Evolutionary conservation across 148 eudicot genomes (phyloP), one percentile per base, ranked within the genome.

Genomic region (Pouteria glomerata): DNA sequence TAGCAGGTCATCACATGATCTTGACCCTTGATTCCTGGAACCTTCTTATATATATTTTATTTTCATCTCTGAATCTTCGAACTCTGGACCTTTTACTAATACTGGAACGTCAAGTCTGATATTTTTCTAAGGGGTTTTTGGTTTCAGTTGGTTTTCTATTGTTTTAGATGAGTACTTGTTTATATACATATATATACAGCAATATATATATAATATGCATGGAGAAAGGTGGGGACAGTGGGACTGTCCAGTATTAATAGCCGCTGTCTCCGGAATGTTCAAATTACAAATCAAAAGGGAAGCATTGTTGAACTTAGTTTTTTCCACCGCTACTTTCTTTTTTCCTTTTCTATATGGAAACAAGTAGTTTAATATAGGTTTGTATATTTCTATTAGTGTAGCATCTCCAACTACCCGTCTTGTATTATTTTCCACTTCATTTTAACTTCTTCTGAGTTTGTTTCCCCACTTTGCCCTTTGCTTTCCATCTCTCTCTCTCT

Each of bases 11-110:
- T 60, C 78, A 84, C 87, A 84, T 82, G 88, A 79, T 72, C 75
- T 68, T 74, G 88, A 82, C 81, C 83, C 88, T 85, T 79, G 83
- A 82, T 73, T 82, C 81, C 50, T 76, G 85, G 83, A 85, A 85
- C 79, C 85, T 85, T 85, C 88, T 85, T 85, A 79, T 72, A 55
- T 74, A 70, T 77, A 73, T 76, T 56, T 77, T 77, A 74, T 75
- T 61, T 39, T 77, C 53, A 37, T 16, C 21, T 73, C 45, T 72
- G 77, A 71, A 74, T 70, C 76, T 80, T 80, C 39, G 80, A 71
- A 74, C 68, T 74, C 64, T 77, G 83, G 30, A 71, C 69, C 72
- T 56, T 71, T 76, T 34, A 19, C 19, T 59, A 23, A 16, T 34
- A 68, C n/a, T 18, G 16, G 5, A 13, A 8, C 2, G 3, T 51